Conservation (phyloP, 2,329 filamentous ascomycete genomes). For the Purpureocillium takamizusanense region DNA sequence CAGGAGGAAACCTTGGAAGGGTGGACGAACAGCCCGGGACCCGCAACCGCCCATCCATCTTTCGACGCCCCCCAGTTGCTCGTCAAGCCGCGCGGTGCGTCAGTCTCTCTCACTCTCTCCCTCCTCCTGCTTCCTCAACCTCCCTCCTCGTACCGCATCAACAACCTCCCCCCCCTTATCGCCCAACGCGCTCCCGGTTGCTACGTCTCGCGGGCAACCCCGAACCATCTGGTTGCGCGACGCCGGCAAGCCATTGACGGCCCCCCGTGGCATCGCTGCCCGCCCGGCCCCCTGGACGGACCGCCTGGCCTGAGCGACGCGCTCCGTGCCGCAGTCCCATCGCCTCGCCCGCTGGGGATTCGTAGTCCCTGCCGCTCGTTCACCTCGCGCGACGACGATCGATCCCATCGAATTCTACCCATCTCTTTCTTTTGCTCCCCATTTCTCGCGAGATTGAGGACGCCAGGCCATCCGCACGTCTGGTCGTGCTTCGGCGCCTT, state of each 20-base stretch:
- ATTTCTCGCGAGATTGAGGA: background rate
- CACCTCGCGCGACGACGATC: background rate
- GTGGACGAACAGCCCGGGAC: too few species aligned
- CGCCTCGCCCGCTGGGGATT: slow-evolving; percentile 1
- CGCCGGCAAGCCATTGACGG: slow-evolving; percentile 1
- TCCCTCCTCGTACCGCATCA: too few species aligned
- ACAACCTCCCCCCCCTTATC: too few species aligned
- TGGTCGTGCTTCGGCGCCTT: background rate
- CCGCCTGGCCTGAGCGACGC: slow-evolving; percentile 1
- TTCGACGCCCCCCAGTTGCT: too few species aligned
- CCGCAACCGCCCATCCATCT: too few species aligned
- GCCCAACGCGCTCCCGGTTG: too few species aligned
- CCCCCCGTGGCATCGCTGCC: background rate
- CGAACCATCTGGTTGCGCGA: background rate
- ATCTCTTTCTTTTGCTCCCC: background rate
- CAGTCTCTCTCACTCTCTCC: too few species aligned
- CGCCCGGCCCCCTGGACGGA: background rate
- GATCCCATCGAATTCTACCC: too few species aligned
- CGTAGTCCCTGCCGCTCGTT: slow-evolving; percentile 9
- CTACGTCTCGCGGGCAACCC: background rate
- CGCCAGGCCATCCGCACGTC: too few species aligned
- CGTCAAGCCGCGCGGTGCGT: too few species aligned
- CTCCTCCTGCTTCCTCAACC: too few species aligned
- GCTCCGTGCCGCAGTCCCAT: background rate
- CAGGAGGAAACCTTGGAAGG: too few species aligned